phyloP scores from a whole-genome alignment of 352 stramenopile species.

The Lagenidium sp. region DNA sequence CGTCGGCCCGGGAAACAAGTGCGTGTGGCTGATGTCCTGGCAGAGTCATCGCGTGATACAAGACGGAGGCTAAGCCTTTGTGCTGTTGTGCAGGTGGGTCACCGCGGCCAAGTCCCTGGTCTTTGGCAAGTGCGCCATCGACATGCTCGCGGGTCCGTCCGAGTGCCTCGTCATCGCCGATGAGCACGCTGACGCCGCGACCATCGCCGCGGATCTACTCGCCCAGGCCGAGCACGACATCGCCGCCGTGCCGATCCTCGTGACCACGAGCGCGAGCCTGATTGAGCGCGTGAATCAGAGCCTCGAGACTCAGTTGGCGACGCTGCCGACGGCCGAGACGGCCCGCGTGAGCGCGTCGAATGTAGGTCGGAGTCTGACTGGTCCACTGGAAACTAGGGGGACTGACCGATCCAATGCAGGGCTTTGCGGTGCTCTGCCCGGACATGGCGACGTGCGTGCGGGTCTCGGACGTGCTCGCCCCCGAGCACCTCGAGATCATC shows the following conservation, averaged over 20 bases:
- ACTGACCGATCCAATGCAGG: conserved; percentile 11
- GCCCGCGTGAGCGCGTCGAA: conserved; percentile 60
- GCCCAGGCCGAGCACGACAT: conserved; percentile 96
- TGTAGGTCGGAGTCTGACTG: too few species aligned
- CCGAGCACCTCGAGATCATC: conserved; percentile 88
- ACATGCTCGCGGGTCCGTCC: conserved; percentile 98
- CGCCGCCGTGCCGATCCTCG: conserved; percentile 94
- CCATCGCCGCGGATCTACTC: conserved; percentile 69
- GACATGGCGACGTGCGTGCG: conserved; percentile 63
- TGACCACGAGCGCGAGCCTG: conserved; percentile 81
- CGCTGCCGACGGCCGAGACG: conserved; percentile 52
- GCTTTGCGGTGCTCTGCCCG: conserved; percentile 70
- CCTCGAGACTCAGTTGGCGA: conserved; percentile 65
- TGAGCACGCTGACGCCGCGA: conserved; percentile 60
- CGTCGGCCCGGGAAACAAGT: conserved; percentile 97
- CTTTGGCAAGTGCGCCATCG: conserved; percentile 95
- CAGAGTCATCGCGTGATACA: neutral
- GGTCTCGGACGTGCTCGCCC: conserved; percentile 82
- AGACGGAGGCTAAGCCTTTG: neutral
- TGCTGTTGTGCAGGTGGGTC: conserved; percentile 95
- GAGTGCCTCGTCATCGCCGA: conserved; percentile 98
- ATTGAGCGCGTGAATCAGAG: conserved; percentile 90
- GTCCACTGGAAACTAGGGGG: too few species aligned
- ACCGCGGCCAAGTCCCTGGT: conserved; percentile 98
- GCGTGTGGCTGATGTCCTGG: neutral